A percentile compares a stretch with the other conserved stretches of the same genome.
Conservation (phyloP, 441 rosid species). For the Populus hybrid region DNA sequence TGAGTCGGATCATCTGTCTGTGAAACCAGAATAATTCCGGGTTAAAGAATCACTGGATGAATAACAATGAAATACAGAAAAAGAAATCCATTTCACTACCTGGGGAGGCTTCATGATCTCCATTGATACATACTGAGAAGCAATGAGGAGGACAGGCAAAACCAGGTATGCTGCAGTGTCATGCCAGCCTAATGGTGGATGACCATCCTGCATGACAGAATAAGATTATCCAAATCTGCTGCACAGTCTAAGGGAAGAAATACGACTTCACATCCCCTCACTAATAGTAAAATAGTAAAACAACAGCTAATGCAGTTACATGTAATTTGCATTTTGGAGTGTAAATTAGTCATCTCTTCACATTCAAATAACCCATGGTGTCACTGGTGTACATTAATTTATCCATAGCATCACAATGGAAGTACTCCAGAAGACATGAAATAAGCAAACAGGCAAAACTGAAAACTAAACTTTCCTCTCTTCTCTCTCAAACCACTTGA, state of each 20-base stretch:
- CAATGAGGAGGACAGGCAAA: conserved; percentile 85
- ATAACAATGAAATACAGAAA: conserved; percentile 9
- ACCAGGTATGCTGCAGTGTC: conserved; percentile 94
- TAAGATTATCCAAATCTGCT: conserved; percentile 22
- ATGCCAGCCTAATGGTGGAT: conserved; percentile 93
- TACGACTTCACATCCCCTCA: neutral
- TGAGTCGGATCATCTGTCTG: conserved; percentile 95
- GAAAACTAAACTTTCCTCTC: conserved; percentile 4
- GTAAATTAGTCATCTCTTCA: neutral
- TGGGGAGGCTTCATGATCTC: conserved; percentile 98
- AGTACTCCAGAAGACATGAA: neutral
- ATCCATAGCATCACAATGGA: conserved; percentile 1
- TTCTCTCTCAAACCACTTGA: neutral
- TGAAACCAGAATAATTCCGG: conserved; percentile 17
- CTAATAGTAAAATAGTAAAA: neutral
- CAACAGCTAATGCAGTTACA: neutral
- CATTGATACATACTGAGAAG: conserved; percentile 87
- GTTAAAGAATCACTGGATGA: conserved; percentile 16
- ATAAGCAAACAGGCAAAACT: neutral
- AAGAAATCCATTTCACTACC: conserved; percentile 40
- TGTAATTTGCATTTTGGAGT: conserved; percentile 3
- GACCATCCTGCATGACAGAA: conserved; percentile 68
- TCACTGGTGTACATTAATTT: neutral
- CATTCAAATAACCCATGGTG: neutral
- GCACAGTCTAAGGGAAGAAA: conserved; percentile 9